Evolutionary conservation across 495 filamentous ascomycete species (phyloP).

Genomic region (Ramalina intermedia): DNA sequence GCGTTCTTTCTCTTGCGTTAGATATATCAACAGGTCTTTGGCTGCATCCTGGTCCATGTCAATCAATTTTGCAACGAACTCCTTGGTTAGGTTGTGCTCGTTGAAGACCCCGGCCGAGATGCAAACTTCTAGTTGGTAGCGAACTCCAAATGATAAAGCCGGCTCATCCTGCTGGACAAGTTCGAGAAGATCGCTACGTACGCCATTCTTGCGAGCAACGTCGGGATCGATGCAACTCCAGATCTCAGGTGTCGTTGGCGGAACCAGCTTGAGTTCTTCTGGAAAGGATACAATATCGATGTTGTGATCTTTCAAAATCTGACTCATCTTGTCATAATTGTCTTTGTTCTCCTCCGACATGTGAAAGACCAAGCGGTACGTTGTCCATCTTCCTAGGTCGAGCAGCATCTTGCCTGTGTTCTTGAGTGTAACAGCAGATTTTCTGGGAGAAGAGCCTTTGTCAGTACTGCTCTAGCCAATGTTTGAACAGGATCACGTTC

Average conservation of each 20-base stretch:
- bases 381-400: conserved; percentile 45
- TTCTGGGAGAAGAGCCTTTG: too few relatives aligned
- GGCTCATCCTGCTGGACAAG: conserved; percentile 21
- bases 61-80: conserved; percentile 49
- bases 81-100: conserved; percentile 52
- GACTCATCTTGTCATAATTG: conserved; percentile 29
- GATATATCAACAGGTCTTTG: conserved; percentile 44
- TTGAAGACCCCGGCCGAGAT: conserved; percentile 68
- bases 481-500: conserved; percentile 37
- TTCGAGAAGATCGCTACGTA: conserved; percentile 13
- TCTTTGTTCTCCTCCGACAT: conserved; percentile 10
- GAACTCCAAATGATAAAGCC: conserved; percentile 51
- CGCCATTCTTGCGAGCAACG: not conserved
- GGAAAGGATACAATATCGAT: conserved; percentile 29
- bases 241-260: conserved; percentile 18
- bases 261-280: conserved; percentile 18
- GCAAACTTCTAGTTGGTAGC: conserved; percentile 89
- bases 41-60: conserved; percentile 33
- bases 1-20: conserved; percentile 40
- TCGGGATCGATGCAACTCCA: conserved; percentile 45
- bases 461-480: conserved; percentile 55
- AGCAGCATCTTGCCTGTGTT: conserved; percentile 5
- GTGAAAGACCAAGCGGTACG: conserved; percentile 42
- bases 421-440: too few relatives aligned
- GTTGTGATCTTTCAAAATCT: conserved; percentile 61